These are phyloP conservation scores for Trebouxia sp. DNA, from an alignment of 139 green algal genomes.

Conservation along the genomic window DNA sequence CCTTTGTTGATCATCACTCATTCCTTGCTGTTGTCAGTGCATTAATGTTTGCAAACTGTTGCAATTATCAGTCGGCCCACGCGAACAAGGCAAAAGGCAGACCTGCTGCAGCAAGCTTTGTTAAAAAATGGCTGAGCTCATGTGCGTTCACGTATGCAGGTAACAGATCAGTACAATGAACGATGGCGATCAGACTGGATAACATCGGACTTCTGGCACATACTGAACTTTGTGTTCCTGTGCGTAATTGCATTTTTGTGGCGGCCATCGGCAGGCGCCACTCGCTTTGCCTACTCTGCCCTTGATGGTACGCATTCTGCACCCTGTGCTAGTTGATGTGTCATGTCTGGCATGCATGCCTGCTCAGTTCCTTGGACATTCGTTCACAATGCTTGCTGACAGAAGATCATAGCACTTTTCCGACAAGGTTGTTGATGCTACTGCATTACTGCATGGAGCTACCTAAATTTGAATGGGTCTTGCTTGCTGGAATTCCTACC, in stretches of 20 bases:
- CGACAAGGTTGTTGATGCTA: no score
- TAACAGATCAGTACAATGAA: slow-evolving; percentile 63
- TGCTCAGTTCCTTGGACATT: no score
- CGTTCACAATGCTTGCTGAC: no score
- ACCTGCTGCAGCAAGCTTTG: neutral
- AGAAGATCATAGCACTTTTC: no score
- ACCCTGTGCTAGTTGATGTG: neutral
- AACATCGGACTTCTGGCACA: slow-evolving; percentile 56
- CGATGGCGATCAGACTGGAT: slow-evolving; percentile 66
- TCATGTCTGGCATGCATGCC: neutral
- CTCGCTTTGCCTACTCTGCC: slow-evolving; percentile 43
- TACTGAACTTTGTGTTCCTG: slow-evolving; percentile 55
- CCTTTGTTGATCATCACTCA: neutral
- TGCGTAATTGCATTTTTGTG: slow-evolving; percentile 62
- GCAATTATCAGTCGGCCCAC: neutral
- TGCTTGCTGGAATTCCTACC: no score
- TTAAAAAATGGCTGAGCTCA: no score
- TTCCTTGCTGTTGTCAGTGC: neutral
- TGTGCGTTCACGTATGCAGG: no score
- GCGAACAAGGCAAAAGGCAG: neutral
- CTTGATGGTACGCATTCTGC: slow-evolving; percentile 29
- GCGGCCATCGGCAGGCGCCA: slow-evolving; percentile 43
- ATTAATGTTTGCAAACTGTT: neutral
- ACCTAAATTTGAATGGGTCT: no score
- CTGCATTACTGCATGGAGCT: no score